These are phyloP conservation scores for Spergularia marina DNA, from an alignment of 148 eudicot species.

Conservation along the genomic window DNA sequence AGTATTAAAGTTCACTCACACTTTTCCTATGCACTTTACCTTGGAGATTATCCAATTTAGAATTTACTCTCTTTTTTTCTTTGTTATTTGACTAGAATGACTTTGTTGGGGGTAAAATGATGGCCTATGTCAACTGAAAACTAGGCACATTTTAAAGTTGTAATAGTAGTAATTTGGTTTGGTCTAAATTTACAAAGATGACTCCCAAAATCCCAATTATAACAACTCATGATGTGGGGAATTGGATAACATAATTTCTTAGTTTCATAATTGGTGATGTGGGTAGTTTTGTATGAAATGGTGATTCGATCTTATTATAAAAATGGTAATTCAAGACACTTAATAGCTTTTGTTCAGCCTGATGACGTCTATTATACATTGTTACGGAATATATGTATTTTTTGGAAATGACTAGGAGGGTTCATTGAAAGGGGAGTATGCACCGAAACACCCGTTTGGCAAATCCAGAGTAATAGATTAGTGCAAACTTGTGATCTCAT, in stretches of 20 bases:
- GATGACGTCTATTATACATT: too few relatives aligned
- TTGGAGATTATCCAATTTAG: not conserved
- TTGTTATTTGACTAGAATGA: not conserved
- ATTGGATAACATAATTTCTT: not conserved
- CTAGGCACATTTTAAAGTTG: conserved; percentile 12
- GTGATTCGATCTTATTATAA: too few relatives aligned
- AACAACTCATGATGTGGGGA: not conserved
- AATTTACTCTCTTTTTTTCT: not conserved
- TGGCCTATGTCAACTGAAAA: conserved; percentile 12
- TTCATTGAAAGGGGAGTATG: too few relatives aligned
- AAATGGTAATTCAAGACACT: too few relatives aligned
- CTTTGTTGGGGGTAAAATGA: conserved; percentile 13
- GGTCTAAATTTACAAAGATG: not conserved
- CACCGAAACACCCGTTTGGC: too few relatives aligned
- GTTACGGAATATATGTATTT: too few relatives aligned
- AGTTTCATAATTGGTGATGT: not conserved
- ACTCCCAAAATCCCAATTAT: not conserved
- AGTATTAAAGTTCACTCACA: not conserved
- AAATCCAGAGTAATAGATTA: too few relatives aligned
- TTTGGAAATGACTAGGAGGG: too few relatives aligned
- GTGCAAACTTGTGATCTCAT: too few relatives aligned
- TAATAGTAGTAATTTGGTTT: conserved; percentile 1
- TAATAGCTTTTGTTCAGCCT: too few relatives aligned
- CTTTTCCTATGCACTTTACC: not conserved
- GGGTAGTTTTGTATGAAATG: not conserved